Base-by-base conservation (phyloP, 345 rosid species). In the Arabidopsis arenosa region DNA sequence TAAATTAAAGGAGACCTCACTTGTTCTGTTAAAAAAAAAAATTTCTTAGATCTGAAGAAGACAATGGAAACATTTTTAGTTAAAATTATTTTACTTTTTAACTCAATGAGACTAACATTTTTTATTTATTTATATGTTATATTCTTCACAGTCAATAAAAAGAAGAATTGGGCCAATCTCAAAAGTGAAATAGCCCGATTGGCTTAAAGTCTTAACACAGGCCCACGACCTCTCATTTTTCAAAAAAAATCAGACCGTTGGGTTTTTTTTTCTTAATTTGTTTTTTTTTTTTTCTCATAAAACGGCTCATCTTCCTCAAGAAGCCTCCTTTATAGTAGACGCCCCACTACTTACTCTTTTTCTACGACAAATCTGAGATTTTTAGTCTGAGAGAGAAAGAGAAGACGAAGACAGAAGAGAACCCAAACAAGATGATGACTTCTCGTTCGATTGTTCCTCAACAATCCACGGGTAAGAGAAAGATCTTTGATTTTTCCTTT, bases 201-300 rank as follows among this genome's bases (percentile, higher is more conserved):
- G 26, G 26, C 26, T 23, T 23, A 23, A 23, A 23, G 26, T 23
- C 26, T 23, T 23, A 23, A 23, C 26, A 23, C 2, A 23, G 26
- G 26, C 32, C 32, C 32, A 28, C 32, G 32, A 28, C 32, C 32
- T 28, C 32, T 28, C 4, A 28, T 28, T 28, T 28, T 28, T 28
- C 54, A 58, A 67, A 36, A 39, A 26, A n/a, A 75, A 76, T 43
- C 30, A 70, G 73, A 67, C 73, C 79, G 79, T 75, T 66, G 61
- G 5, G 26, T 13, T 55, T 30, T 17, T 36, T 28, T 13, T 26
- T 5, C 4, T 52, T 1, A 18, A 9, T 51, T 51, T 18, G 21
- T 18, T 18, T 9, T 5, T 5, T 21, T 2, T 10, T 52, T 52
- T 10, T 28, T 28, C 30, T 2, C 4, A 10, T 5, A 36, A 59